Evolutionary conservation across 2,329 filamentous ascomycete genomes (phyloP).

Genomic region (Magnaporthiopsis incrustans): DNA sequence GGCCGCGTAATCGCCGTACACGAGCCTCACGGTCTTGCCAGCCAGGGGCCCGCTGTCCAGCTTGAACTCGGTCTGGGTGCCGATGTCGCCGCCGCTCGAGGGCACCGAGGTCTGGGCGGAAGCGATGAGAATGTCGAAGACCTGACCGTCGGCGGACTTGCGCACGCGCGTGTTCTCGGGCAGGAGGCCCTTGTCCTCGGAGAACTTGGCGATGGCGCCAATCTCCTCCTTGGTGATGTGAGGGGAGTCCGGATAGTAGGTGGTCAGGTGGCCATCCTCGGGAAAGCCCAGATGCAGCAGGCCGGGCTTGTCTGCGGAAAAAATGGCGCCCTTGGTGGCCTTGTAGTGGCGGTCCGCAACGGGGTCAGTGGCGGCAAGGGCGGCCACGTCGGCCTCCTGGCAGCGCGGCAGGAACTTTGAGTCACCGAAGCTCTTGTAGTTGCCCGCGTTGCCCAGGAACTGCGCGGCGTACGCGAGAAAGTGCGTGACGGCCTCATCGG

Average conservation of each 20-base stretch:
- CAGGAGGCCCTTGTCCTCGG: constrained; percentile 60
- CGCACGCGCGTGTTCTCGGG: constrained; percentile 69
- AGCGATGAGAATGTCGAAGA: constrained; percentile 68
- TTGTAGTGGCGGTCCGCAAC: constrained; percentile 58
- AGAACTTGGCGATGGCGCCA: constrained; percentile 60
- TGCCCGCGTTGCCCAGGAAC: constrained; percentile 73
- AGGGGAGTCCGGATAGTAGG: constrained; percentile 72
- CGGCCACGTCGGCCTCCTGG: constrained; percentile 52
- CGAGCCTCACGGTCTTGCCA: constrained; percentile 61
- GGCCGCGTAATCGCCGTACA: constrained; percentile 66
- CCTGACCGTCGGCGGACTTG: constrained; percentile 46
- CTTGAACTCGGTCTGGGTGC: constrained; percentile 53
- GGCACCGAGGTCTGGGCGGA: constrained; percentile 57
- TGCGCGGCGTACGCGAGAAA: constrained; percentile 73
- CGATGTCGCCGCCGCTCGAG: constrained; percentile 56
- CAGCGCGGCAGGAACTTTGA: constrained; percentile 75
- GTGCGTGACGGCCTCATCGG: constrained; percentile 52
- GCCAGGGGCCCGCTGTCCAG: constrained; percentile 51
- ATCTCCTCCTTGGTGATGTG: constrained; percentile 70
- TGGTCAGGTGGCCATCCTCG: constrained; percentile 68
- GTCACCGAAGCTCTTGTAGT: constrained; percentile 84
- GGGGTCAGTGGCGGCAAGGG: constrained; percentile 49
- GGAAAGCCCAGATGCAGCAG: constrained; percentile 71
- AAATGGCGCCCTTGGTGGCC: constrained; percentile 63
- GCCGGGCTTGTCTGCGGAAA: constrained; percentile 54